Evolutionary conservation across 139 green algal species (phyloP), one percentile per base, ranked within the genome.

Genomic region (Mychonastes homosphaera): DNA sequence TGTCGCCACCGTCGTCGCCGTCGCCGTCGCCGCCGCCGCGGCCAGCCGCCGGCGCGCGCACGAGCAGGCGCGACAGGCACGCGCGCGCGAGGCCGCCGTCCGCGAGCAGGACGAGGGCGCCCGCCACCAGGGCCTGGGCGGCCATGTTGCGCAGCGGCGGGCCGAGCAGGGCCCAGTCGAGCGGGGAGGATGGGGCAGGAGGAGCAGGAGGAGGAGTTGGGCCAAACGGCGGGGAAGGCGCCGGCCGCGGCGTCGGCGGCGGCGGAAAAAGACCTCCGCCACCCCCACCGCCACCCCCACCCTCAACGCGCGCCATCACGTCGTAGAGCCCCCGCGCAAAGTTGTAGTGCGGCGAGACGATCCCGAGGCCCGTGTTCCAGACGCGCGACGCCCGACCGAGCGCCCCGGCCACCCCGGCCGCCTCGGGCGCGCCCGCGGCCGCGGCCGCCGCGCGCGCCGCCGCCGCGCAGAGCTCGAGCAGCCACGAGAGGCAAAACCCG

Each of bases 311-410:
- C 32, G 43, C 30, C 19, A 39, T 43, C 32, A 68, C 47, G 46
- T 65, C 45, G 36, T 62, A 58, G 27, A 74, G 64, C 13, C 69
- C 76, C 32, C 61, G 55, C 0, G 74, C 77, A 51, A 90, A 73
- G 47, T 66, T 75, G 71, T 78, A 90, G 58, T 90, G 83, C 0
- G 83, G 83, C 0, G 73, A 83, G 0, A 76, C 13, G 7, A 69
- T 15, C 10, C 73, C 57, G 10, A 90, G 69, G 21, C 64, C 26
- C 2, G 15, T 6, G 50, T 79, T 79, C n/a, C n/a, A n/a, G n/a
- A n/a, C n/a, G n/a, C n/a, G n/a, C n/a, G n/a, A n/a, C n/a, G n/a
- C n/a, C n/a, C n/a, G n/a, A n/a, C n/a, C n/a, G n/a, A n/a, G 73
- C 63, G 87, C 59, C 3, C 79, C 68, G n/a, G 28, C 33, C 62